Conservation (phyloP, 2,329 filamentous ascomycete genomes). For the Cladosporium colombiae region DNA sequence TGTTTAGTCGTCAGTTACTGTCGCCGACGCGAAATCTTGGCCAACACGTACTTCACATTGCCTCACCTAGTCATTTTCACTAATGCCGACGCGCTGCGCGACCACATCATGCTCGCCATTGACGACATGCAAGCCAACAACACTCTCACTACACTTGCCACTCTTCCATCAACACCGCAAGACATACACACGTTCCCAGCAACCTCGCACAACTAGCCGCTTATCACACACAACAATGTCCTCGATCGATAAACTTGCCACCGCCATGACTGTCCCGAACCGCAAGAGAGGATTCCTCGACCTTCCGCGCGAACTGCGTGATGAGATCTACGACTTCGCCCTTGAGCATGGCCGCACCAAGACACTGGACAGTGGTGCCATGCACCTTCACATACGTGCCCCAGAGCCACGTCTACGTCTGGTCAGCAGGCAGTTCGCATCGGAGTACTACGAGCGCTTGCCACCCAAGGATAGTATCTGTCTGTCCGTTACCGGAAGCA, state of each 20-base stretch:
- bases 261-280: neutral
- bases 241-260: neutral
- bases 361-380: neutral
- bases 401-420: neutral
- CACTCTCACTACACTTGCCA: neutral
- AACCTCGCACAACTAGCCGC: neutral
- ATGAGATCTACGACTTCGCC: conserved; percentile 20
- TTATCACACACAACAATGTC: neutral
- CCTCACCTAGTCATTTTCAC: neutral
- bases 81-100: neutral
- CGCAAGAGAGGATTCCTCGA: conserved; percentile 7
- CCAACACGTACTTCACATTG: neutral
- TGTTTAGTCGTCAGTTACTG: neutral
- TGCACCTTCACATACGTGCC: neutral
- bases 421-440: neutral
- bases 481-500: neutral
- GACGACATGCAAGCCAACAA: neutral
- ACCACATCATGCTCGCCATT: neutral
- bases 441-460: neutral
- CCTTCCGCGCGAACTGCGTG: conserved; percentile 22
- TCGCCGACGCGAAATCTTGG: neutral
- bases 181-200: neutral
- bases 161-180: neutral
- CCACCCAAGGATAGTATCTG: neutral
- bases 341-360: neutral